Conservation (phyloP, 1,284 basidiomycete species). For the Mycena citricolor region DNA sequence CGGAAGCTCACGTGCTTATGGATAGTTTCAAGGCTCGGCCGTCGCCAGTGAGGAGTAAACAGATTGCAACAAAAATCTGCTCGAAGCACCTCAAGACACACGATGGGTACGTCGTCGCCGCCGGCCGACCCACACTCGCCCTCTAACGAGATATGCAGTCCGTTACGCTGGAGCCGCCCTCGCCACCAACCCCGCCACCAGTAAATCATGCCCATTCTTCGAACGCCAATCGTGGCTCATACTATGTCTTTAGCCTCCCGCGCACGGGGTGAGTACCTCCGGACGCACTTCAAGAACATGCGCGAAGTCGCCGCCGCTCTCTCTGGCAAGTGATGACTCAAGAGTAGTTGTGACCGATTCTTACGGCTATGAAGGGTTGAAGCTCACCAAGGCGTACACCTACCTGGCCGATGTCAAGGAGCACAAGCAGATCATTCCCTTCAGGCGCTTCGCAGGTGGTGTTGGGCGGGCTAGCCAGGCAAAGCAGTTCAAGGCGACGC, state of each 20-base stretch:
- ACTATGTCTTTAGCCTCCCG: slow-evolving; percentile 65
- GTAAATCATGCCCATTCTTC: slow-evolving; percentile 48
- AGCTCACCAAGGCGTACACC: slow-evolving; percentile 92
- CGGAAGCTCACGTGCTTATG: no score
- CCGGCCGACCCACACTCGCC: neutral
- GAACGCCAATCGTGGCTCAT: slow-evolving; percentile 6
- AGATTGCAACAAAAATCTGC: no score
- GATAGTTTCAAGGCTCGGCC: no score
- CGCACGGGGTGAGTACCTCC: slow-evolving; percentile 95
- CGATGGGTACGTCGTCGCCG: slow-evolving; percentile 1
- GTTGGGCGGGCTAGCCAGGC: slow-evolving; percentile 97
- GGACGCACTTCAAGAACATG: slow-evolving; percentile 99
- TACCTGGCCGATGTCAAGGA: slow-evolving; percentile 96
- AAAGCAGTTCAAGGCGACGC: slow-evolving; percentile 96
- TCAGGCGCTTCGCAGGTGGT: slow-evolving; percentile 96
- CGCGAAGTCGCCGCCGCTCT: slow-evolving; percentile 91
- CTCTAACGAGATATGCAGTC: slow-evolving; percentile 46
- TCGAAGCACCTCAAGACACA: slow-evolving; percentile 1
- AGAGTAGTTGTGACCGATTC: slow-evolving; percentile 7
- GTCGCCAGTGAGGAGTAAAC: no score
- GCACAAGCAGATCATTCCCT: slow-evolving; percentile 97
- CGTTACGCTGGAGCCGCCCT: slow-evolving; percentile 88
- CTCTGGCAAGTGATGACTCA: slow-evolving; percentile 45
- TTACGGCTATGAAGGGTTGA: slow-evolving; percentile 64
- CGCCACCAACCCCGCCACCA: slow-evolving; percentile 91